Conservation (phyloP, 768 basidiomycete species). For the Xerocomellus intermedius region DNA sequence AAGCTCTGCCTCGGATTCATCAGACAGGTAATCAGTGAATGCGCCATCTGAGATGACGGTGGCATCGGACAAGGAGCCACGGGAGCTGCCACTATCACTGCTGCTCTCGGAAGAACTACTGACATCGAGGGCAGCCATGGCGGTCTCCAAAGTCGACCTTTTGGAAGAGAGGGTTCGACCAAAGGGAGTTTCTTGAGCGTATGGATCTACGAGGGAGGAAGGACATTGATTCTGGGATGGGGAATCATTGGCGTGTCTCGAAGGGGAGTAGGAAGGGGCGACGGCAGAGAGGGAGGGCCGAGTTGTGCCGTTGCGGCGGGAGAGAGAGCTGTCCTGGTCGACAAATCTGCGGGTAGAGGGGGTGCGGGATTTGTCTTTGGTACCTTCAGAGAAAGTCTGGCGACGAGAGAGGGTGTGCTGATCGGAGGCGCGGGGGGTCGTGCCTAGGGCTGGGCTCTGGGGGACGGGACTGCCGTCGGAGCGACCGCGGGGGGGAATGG, state of each 20-base stretch:
- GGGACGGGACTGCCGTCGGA: constrained; percentile 50
- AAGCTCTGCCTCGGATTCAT: constrained; percentile 87
- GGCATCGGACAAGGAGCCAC: constrained; percentile 63
- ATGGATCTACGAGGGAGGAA: constrained; percentile 20
- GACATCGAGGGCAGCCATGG: constrained; percentile 40
- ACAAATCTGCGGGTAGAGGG: constrained; percentile 60
- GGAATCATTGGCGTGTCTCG: constrained; percentile 22
- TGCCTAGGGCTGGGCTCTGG: constrained; percentile 23
- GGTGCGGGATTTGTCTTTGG: constrained; percentile 53
- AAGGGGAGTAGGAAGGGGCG: constrained; percentile 32
- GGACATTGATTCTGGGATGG: constrained; percentile 18
- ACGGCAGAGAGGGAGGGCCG: constrained; percentile 47
- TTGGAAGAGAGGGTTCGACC: constrained; percentile 35
- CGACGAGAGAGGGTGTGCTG: constrained; percentile 45
- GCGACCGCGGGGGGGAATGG: constrained; percentile 47
- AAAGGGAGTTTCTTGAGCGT: constrained; percentile 31
- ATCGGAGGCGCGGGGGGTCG: constrained; percentile 40
- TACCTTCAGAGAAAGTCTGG: constrained; percentile 49
- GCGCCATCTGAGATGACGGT: constrained; percentile 84
- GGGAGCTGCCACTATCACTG: constrained; percentile 50
- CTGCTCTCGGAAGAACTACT: constrained; percentile 53
- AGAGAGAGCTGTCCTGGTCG: constrained; percentile 50
- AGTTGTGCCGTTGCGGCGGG: constrained; percentile 46
- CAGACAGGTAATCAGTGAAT: constrained; percentile 89
- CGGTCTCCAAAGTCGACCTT: constrained; percentile 37